Percentiles rank a stretch among this genome's conserved stretches.
phyloP scores from a whole-genome alignment of 2,329 filamentous ascomycete genomes.

The Lachnellula arida region DNA sequence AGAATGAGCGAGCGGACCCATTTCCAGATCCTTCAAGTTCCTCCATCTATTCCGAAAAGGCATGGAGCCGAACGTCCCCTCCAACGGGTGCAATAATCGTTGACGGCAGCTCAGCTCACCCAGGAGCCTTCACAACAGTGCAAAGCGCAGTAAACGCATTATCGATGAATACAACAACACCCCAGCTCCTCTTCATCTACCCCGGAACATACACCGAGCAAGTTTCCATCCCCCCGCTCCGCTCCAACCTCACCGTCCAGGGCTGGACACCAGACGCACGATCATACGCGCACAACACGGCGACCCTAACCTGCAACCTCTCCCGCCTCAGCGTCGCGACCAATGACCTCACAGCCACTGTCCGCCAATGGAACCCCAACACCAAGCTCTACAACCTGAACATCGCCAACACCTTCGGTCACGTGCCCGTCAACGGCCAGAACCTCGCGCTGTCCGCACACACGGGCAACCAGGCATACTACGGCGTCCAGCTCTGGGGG shows the following conservation, averaged over 20 bases:
- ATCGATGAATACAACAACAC: slow-evolving; percentile 36
- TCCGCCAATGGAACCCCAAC: slow-evolving; percentile 38
- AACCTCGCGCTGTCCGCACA: slow-evolving; percentile 50
- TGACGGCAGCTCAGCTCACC: slow-evolving; percentile 33
- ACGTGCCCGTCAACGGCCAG: slow-evolving; percentile 39
- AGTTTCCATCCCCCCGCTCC: slow-evolving; percentile 45
- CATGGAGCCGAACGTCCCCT: slow-evolving; percentile 33
- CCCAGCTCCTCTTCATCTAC: slow-evolving; percentile 51
- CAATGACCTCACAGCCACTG: slow-evolving; percentile 35
- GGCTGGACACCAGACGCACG: slow-evolving; percentile 45
- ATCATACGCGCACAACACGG: slow-evolving; percentile 45
- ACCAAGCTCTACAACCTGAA: slow-evolving; percentile 57
- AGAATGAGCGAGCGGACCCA: neutral
- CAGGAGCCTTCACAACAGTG: slow-evolving; percentile 16
- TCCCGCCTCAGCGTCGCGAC: slow-evolving; percentile 39
- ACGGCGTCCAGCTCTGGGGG: slow-evolving; percentile 49
- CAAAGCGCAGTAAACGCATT: slow-evolving; percentile 33
- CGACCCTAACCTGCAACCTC: slow-evolving; percentile 39
- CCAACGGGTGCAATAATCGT: slow-evolving; percentile 44
- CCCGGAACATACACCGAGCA: slow-evolving; percentile 54
- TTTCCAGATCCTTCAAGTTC: neutral
- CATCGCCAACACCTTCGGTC: slow-evolving; percentile 32
- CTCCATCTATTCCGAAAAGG: neutral
- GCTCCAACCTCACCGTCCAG: slow-evolving; percentile 48
- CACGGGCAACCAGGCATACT: slow-evolving; percentile 50